Percentiles rank a stretch among this genome's conserved stretches.
These are phyloP conservation scores for Euphorbia schlechtendalii DNA, from an alignment of 441 rosid species.

Conservation along the genomic window DNA sequence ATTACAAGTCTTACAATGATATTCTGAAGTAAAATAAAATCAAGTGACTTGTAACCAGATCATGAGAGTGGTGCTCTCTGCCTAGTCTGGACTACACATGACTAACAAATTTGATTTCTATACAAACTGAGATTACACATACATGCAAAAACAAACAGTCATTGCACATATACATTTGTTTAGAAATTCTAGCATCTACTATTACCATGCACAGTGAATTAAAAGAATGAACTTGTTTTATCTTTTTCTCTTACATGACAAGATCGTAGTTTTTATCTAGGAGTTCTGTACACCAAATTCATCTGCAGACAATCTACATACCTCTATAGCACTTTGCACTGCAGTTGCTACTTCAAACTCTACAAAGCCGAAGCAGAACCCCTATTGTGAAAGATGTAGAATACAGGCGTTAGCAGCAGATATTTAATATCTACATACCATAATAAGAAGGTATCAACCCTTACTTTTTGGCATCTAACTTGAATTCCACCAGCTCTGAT, in stretches of 20 bases:
- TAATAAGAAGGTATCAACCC: neutral
- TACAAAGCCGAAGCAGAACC: constrained; percentile 78
- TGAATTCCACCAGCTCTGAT: constrained; percentile 71
- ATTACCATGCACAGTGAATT: neutral
- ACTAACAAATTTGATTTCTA: neutral
- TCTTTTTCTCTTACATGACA: neutral
- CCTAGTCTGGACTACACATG: neutral
- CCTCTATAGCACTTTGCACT: constrained; percentile 83
- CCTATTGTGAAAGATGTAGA: constrained; percentile 34
- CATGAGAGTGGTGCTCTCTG: neutral
- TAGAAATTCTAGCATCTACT: neutral
- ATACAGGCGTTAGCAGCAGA: constrained; percentile 10
- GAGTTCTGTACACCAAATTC: neutral
- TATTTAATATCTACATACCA: constrained; percentile 4
- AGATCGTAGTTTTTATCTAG: neutral
- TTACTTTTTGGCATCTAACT: constrained; percentile 59
- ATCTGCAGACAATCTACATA: constrained; percentile 13
- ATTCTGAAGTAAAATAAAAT: neutral
- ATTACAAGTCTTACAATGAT: neutral
- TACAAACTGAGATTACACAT: neutral
- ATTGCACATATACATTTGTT: neutral
- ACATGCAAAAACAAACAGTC: neutral
- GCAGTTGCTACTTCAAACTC: constrained; percentile 72
- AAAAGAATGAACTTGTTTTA: neutral
- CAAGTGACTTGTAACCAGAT: neutral